Evolutionary conservation across 192 early-diverging fungal genomes (phyloP).

Genomic region (Thoreauomyces humboldtii): DNA sequence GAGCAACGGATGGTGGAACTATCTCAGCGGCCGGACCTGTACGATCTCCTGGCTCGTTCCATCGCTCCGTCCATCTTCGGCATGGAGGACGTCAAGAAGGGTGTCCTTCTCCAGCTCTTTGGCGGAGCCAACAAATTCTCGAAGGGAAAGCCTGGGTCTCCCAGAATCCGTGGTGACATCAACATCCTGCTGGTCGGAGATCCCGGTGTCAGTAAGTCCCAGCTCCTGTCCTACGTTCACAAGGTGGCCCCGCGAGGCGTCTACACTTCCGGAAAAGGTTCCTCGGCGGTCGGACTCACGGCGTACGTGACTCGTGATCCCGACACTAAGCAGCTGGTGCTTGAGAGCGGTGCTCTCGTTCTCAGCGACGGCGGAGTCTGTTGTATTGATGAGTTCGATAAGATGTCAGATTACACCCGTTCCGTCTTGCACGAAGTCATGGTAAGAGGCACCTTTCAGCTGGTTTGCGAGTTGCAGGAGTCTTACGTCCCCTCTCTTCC

Average conservation of each 20-base stretch:
- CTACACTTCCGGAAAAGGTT: slow-evolving; percentile 97
- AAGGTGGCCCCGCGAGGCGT: slow-evolving; percentile 91
- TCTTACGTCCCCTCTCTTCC: too few relatives aligned
- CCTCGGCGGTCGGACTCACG: slow-evolving; percentile 93
- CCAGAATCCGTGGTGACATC: slow-evolving; percentile 78
- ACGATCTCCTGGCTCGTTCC: slow-evolving; percentile 79
- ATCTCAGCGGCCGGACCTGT: slow-evolving; percentile 65
- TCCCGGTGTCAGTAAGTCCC: slow-evolving; percentile 94
- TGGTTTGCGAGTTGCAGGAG: slow-evolving; percentile 3
- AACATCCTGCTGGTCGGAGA: slow-evolving; percentile 95
- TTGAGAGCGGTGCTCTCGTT: slow-evolving; percentile 95
- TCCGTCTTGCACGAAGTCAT: slow-evolving; percentile 98
- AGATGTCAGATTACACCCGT: slow-evolving; percentile 92
- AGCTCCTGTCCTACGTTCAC: slow-evolving; percentile 88
- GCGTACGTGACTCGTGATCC: slow-evolving; percentile 94
- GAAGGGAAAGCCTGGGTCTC: slow-evolving; percentile 59
- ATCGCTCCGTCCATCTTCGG: slow-evolving; percentile 92
- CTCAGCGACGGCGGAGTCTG: slow-evolving; percentile 94
- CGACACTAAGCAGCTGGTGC: slow-evolving; percentile 89
- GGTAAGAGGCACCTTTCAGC: too few relatives aligned
- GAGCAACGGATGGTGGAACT: slow-evolving; percentile 63
- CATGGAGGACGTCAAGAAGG: slow-evolving; percentile 98
- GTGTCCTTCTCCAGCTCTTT: slow-evolving; percentile 91
- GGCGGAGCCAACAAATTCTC: slow-evolving; percentile 73
- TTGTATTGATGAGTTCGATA: slow-evolving; percentile 99